Evolutionary conservation across 768 basidiomycete genomes (phyloP).

Genomic region (Pulveroboletus sp.): DNA sequence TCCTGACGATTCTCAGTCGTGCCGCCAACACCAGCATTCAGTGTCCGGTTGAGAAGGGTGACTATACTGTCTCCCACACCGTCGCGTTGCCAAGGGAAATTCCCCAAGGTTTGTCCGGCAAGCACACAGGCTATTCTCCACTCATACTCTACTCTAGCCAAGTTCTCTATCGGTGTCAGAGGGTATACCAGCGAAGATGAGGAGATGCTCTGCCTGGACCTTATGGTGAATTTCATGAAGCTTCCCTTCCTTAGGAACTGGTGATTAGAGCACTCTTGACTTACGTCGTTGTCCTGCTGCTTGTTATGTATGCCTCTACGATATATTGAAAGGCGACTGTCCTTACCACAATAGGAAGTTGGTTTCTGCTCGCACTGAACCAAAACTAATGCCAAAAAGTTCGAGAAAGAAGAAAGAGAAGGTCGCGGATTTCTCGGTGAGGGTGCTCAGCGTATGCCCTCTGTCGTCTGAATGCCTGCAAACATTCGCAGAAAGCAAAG

Average conservation of each 20-base stretch:
- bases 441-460: neutral
- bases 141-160: conserved; percentile 49
- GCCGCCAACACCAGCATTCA: conserved; percentile 71
- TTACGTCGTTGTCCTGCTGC: neutral
- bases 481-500: conserved; percentile 74
- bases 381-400: conserved; percentile 69
- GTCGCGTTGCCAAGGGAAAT: conserved; percentile 90
- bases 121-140: neutral
- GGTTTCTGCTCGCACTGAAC: neutral
- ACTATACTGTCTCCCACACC: conserved; percentile 72
- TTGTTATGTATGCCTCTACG: conserved; percentile 4
- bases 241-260: conserved; percentile 22
- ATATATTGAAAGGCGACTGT: neutral
- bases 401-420: conserved; percentile 85
- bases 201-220: conserved; percentile 72
- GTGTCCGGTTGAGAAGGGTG: conserved; percentile 77
- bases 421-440: conserved; percentile 80
- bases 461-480: neutral
- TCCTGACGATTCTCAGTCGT: conserved; percentile 41
- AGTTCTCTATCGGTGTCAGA: conserved; percentile 65
- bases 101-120: conserved; percentile 53
- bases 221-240: conserved; percentile 74
- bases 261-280: conserved; percentile 19
- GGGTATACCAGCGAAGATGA: conserved; percentile 72
- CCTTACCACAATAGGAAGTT: conserved; percentile 10